Evolutionary conservation across 2,329 filamentous ascomycete genomes (phyloP), one percentile per base, ranked within the genome.

Genomic region (Endocalyx cinctus): DNA sequence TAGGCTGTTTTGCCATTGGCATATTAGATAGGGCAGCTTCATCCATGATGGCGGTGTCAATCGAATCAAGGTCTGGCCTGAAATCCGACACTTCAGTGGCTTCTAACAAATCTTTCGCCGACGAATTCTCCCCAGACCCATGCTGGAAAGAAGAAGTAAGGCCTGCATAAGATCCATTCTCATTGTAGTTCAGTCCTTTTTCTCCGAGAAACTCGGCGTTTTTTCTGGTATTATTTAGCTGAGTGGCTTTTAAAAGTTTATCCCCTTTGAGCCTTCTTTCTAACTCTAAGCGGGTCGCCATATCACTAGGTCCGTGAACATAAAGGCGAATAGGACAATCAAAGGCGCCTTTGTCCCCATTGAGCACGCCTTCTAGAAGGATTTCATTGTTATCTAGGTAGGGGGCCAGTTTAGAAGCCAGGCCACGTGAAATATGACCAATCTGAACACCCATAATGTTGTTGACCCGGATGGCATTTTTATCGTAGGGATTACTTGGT

Each of bases 391-490:
- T 59, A 46, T 87, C 82, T 52, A 94, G 69, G 52, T 86, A 87
- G 2, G 72, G 74, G 0, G 85, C 79, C 33, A 95, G 62, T 57
- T 84, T 90, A n/a, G 68, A 63, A 1, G 80, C 86, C 15, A 87
- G 52, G 1, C 61, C 67, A 10, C 77, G 69, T 6, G 84, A 82
- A 25, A 94, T 67, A 58, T 94, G 87, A 1, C 87, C 87, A 47
- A 94, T 85, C 50, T 94, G 87, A 6, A 59, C 56, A 12, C 77
- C 74, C 51, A 84, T 73, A 11, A 89, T 84, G 55, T 92, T 94
- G 48, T 84, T 72, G 2, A 94, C 76, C 5, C 78, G 75, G 37
- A 94, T 87, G 0, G 87, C 87, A 59, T 92, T 92, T 5, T 46
- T 42, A 52, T 92, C 85, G 51, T 83, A 85, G 45, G 66, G 33